A percentile compares a stretch with the other conserved stretches of the same genome.
Conservation (phyloP, 2,329 filamentous ascomycete genomes). For the Colletotrichum incanum region DNA sequence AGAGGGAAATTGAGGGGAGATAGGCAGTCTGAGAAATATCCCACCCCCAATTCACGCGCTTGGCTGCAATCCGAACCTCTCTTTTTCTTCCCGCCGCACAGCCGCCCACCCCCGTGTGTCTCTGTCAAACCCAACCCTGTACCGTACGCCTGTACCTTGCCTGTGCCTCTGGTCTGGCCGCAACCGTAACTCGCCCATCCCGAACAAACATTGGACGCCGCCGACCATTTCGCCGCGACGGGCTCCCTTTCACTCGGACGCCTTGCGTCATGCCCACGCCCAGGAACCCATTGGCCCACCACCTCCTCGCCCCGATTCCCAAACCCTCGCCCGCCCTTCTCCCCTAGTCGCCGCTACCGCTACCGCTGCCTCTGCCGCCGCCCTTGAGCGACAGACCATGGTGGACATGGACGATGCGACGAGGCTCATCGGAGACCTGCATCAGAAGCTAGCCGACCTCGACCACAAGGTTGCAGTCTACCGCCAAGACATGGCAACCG, state of each 20-base stretch:
- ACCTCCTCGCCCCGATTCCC: slow-evolving; percentile 36
- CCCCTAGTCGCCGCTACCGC: slow-evolving; percentile 35
- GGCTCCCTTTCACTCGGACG: slow-evolving; percentile 36
- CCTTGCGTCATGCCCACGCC: slow-evolving; percentile 42
- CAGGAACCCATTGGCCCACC: slow-evolving; percentile 42
- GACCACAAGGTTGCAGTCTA: slow-evolving; percentile 71
- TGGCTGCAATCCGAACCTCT: slow-evolving; percentile 29
- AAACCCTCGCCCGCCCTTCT: slow-evolving; percentile 26
- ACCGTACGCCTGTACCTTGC: slow-evolving; percentile 11
- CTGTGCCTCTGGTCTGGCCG: slow-evolving; percentile 34
- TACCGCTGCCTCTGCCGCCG: slow-evolving; percentile 5
- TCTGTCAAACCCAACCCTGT: slow-evolving; percentile 15
- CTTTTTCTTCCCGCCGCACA: slow-evolving; percentile 48
- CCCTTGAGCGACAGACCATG: slow-evolving; percentile 38
- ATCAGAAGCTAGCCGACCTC: slow-evolving; percentile 69
- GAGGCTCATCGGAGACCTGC: slow-evolving; percentile 67
- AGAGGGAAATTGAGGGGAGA: neutral
- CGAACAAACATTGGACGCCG: slow-evolving; percentile 41
- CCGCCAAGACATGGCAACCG: slow-evolving; percentile 69
- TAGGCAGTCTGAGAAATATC: slow-evolving; percentile 24
- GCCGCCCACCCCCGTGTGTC: slow-evolving; percentile 24
- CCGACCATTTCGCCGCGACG: slow-evolving; percentile 38
- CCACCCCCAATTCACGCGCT: slow-evolving; percentile 11
- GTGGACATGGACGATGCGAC: slow-evolving; percentile 62
- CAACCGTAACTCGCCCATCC: slow-evolving; percentile 38